A percentile compares a stretch with the other conserved stretches of the same genome.
Evolutionary conservation across 176 grass and related monocot genomes (phyloP).

Genomic region (Carex parvula): DNA sequence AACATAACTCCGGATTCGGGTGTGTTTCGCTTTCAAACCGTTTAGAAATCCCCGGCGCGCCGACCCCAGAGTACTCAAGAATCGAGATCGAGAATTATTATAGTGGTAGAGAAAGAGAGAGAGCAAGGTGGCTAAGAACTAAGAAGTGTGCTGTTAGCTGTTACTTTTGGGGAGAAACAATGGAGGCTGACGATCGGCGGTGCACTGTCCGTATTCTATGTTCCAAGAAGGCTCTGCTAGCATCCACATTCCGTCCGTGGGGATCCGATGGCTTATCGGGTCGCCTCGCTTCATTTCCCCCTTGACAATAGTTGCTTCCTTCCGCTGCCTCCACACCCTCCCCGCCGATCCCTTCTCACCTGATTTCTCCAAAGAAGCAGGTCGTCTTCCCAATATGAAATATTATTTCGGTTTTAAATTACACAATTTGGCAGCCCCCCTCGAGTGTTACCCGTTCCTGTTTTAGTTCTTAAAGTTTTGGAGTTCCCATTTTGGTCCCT

Average conservation of each 20-base stretch:
- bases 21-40: neutral
- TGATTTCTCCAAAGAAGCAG: conserved; percentile 45
- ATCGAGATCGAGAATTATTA: neutral
- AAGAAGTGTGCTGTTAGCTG: neutral
- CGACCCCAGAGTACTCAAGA: neutral
- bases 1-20: neutral
- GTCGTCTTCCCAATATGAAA: conserved; percentile 5
- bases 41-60: neutral
- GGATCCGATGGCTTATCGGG: conserved; percentile 42
- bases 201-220: conserved; percentile 35
- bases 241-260: neutral
- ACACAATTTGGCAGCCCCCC: neutral
- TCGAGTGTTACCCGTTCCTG: neutral
- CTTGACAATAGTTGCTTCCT: conserved; percentile 31
- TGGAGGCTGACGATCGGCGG: conserved; percentile 23
- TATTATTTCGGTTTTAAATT: neutral
- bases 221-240: conserved; percentile 32
- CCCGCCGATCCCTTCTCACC: conserved; percentile 35
- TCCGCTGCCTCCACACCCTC: conserved; percentile 37
- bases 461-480: neutral
- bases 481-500: neutral
- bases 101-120: neutral
- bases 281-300: conserved; percentile 37
- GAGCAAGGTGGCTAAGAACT: neutral
- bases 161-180: neutral